Base-by-base conservation (phyloP, 2,329 filamentous ascomycete genomes). In the Alternaria sp. region DNA sequence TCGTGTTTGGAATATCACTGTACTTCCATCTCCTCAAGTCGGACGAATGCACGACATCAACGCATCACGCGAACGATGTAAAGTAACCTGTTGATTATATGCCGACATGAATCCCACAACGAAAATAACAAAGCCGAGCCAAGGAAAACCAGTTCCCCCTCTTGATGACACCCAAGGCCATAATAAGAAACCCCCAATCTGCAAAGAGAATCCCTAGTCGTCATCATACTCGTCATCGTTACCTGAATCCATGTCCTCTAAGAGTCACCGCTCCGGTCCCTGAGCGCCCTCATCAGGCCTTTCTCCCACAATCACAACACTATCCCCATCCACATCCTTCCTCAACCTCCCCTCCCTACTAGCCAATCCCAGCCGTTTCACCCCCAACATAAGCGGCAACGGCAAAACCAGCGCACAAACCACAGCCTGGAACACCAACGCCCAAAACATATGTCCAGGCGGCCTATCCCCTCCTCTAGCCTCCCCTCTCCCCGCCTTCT, bases 391-490 rank as follows among this genome's bases (percentile, higher is more conserved):
- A 59, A 96, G 66, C 1, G 91, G 89, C 46, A 90, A 76, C 8
- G 91, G 90, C 41, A 90, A 82, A 9, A 86, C 85, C 7, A 82
- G 84, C 53, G 89, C 74, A 0, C 87, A 86, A 9, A 97, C 58
- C 2, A 92, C 88, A 2, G 91, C 91, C 66, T 93, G 85, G 72
- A 97, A 96, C 23, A 96, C 83, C 60, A 97, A 80, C 1, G 90
- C 87, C 23, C 84, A 82, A 67, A 84, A 85, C 90, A 97, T 93
- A 71, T 93, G 90, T 17, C 79, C 76, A 0, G 89, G 89, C 13
- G 90, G 91, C 34, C 64, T 67, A 46, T 62, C 37, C 13, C 69
- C 73, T 10, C 56, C 61, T 0, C 64, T 68, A 2, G 54, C 62
- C 28, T 60, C 61, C 10, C 57, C 63, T 62, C 71, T 69, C 23